Evolutionary conservation across 768 basidiomycete genomes (phyloP).

Genomic region (Cubamyces lactineus): DNA sequence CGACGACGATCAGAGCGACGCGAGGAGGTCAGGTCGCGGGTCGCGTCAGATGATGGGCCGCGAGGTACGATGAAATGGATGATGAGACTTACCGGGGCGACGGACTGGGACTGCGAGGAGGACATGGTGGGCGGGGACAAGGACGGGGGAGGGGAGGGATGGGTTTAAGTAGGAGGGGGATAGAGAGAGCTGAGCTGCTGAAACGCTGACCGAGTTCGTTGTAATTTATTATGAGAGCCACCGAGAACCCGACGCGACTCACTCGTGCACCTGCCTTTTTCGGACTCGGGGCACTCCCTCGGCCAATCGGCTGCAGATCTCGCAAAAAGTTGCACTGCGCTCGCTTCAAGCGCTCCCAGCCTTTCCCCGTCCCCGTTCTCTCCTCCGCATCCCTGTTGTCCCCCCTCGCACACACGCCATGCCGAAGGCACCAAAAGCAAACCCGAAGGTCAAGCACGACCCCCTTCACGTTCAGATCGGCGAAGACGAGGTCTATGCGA

Average conservation of each 20-base stretch:
- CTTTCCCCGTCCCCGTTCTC: constrained; percentile 12
- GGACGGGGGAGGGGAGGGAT: background rate
- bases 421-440: constrained; percentile 63
- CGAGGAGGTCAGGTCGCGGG: constrained; percentile 8
- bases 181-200: background rate
- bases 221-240: background rate
- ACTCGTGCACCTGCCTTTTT: background rate
- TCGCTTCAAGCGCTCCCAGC: background rate
- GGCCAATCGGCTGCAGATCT: constrained; percentile 15
- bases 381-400: background rate
- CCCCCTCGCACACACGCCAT: constrained; percentile 41
- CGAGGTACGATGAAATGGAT: background rate
- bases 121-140: constrained; percentile 20
- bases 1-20: background rate
- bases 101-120: constrained; percentile 7
- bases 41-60: constrained; percentile 17
- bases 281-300: background rate
- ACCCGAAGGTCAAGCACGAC: constrained; percentile 74
- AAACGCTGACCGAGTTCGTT: background rate
- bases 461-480: constrained; percentile 85
- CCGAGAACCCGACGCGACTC: background rate
- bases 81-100: constrained; percentile 14
- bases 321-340: constrained; percentile 15
- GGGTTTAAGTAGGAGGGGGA: background rate
- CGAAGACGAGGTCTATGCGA: constrained; percentile 74